phyloP scores from a whole-genome alignment of 441 rosid genomes.

The Populus hybrid region DNA sequence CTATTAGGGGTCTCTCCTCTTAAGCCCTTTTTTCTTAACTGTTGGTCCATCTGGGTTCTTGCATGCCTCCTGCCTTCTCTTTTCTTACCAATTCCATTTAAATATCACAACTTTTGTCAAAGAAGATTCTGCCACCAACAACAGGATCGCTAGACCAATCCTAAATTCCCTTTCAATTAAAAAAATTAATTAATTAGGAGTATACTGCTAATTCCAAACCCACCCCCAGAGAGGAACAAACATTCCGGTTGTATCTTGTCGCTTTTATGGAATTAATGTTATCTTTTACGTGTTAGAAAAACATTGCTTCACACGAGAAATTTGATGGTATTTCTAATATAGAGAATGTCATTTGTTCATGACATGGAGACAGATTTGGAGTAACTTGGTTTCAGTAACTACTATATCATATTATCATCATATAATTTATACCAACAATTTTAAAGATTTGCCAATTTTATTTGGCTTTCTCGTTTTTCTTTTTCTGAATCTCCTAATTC shows the following conservation, averaged over 20 bases:
- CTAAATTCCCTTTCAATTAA: constrained; percentile 23
- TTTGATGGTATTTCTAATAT: not conserved
- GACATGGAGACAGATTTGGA: not conserved
- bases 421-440: too few species aligned
- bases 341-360: not conserved
- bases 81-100: constrained; percentile 10
- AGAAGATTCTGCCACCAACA: constrained; percentile 18
- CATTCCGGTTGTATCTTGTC: constrained; percentile 81
- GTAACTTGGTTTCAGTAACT: too few species aligned
- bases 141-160: constrained; percentile 39
- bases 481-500: too few species aligned
- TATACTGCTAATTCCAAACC: constrained; percentile 5
- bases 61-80: constrained; percentile 9
- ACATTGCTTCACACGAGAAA: constrained; percentile 23
- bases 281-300: constrained; percentile 24
- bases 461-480: too few species aligned
- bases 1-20: constrained; percentile 20
- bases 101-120: constrained; percentile 25
- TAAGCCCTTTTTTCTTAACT: constrained; percentile 17
- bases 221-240: constrained; percentile 33
- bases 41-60: constrained; percentile 34
- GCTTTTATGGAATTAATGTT: constrained; percentile 66
- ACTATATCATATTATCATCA: too few species aligned
- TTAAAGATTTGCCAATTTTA: too few species aligned
- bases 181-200: not conserved